Conservation (phyloP, 202 grass and related monocot genomes). For the Elaeis oleifera region DNA sequence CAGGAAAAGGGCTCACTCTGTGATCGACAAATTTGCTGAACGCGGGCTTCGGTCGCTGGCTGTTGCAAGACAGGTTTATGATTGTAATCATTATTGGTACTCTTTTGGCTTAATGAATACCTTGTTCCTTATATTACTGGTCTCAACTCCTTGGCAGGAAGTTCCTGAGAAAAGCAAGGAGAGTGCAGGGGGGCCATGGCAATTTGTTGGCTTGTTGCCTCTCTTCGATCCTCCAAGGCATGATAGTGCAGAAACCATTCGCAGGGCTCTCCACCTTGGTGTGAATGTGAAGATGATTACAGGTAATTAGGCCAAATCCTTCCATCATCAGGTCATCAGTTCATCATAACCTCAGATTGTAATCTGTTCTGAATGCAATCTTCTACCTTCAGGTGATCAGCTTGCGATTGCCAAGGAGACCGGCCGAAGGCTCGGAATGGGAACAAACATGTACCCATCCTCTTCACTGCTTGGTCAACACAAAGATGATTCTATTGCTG, state of each 20-base stretch:
- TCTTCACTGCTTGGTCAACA: constrained; percentile 76
- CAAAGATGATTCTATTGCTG: constrained; percentile 71
- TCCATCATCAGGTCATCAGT: background rate
- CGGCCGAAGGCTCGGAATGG: constrained; percentile 95
- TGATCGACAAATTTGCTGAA: constrained; percentile 95
- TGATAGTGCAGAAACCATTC: constrained; percentile 97
- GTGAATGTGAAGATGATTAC: constrained; percentile 99
- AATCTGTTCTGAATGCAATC: background rate
- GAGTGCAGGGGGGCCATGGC: constrained; percentile 67
- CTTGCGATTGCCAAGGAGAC: constrained; percentile 98
- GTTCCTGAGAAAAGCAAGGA: constrained; percentile 85
- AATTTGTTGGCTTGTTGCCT: constrained; percentile 88
- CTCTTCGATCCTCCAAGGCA: constrained; percentile 97
- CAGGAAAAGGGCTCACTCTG: constrained; percentile 49
- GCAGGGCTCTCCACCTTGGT: constrained; percentile 89
- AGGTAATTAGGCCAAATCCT: constrained; percentile 21
- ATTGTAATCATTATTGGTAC: background rate
- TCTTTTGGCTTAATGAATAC: constrained; percentile 4
- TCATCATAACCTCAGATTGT: background rate
- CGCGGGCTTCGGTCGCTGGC: constrained; percentile 93
- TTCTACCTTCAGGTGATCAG: constrained; percentile 63
- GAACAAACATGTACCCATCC: constrained; percentile 99
- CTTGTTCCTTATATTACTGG: background rate
- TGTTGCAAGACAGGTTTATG: constrained; percentile 75
- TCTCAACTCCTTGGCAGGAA: constrained; percentile 49